Evolutionary conservation across 441 rosid species (phyloP).

Genomic region (Melastoma candidum): DNA sequence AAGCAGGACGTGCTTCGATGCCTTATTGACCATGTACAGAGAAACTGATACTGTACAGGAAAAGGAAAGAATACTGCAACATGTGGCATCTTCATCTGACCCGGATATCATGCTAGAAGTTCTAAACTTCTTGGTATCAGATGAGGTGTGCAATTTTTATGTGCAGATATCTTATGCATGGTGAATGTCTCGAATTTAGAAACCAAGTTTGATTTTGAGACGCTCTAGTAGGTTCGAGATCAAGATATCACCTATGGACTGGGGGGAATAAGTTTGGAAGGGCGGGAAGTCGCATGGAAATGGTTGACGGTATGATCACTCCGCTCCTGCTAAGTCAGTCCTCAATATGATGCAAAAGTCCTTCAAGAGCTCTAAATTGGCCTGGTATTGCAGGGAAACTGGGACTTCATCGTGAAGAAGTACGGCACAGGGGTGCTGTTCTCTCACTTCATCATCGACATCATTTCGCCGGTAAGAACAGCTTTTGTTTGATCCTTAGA

Average conservation of each 20-base stretch:
- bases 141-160: slow-evolving; percentile 17
- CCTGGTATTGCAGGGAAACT: slow-evolving; percentile 20
- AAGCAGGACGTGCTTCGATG: slow-evolving; percentile 22
- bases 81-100: slow-evolving; percentile 24
- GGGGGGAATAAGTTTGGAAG: slow-evolving; percentile 24
- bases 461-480: slow-evolving; percentile 23
- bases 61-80: slow-evolving; percentile 24
- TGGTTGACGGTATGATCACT: slow-evolving; percentile 26
- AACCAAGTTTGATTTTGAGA: background rate
- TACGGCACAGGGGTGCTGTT: slow-evolving; percentile 26
- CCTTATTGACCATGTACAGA: slow-evolving; percentile 25
- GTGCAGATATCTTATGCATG: background rate
- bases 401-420: slow-evolving; percentile 24
- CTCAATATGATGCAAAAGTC: background rate
- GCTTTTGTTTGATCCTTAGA: too few relatives aligned
- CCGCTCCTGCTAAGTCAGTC: background rate
- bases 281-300: slow-evolving; percentile 29
- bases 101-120: slow-evolving; percentile 20
- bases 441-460: slow-evolving; percentile 16
- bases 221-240: slow-evolving; percentile 23
- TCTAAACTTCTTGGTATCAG: slow-evolving; percentile 24
- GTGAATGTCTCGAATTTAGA: background rate
- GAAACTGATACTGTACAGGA: slow-evolving; percentile 31
- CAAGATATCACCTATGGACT: slow-evolving; percentile 27
- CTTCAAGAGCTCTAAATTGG: slow-evolving; percentile 11